Conservation (phyloP, 2,329 filamentous ascomycete species). For the Claviceps purpurea region DNA sequence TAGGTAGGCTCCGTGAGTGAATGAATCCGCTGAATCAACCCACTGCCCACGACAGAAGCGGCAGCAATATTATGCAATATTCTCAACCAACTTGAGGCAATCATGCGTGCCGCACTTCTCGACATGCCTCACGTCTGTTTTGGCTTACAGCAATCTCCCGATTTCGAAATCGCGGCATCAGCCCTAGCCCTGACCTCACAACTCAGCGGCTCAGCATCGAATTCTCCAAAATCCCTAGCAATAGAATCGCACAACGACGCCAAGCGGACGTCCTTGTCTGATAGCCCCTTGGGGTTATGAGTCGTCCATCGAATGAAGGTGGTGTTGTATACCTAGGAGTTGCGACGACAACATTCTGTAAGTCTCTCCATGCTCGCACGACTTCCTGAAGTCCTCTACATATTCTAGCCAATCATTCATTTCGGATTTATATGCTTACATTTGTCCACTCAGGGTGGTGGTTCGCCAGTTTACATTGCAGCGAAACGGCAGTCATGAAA, state of each 20-base stretch:
- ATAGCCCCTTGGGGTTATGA: constrained; percentile 53
- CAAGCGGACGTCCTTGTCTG: constrained; percentile 47
- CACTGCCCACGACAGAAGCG: neutral
- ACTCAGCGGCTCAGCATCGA: constrained; percentile 20
- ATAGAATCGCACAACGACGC: constrained; percentile 49
- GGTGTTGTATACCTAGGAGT: constrained; percentile 50
- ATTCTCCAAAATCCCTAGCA: constrained; percentile 43
- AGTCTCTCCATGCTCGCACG: neutral
- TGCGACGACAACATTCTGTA: neutral
- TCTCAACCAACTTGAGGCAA: neutral
- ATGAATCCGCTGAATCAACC: no score
- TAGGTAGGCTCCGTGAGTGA: no score
- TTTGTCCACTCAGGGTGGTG: constrained; percentile 72
- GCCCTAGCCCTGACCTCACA: constrained; percentile 30
- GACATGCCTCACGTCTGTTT: constrained; percentile 17
- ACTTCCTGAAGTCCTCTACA: no score
- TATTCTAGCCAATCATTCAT: no score
- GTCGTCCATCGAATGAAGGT: constrained; percentile 63
- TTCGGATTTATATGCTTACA: constrained; percentile 24
- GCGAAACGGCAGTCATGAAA: constrained; percentile 61
- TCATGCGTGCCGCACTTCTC: neutral
- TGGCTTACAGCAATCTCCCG: constrained; percentile 41
- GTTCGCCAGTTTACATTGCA: constrained; percentile 52
- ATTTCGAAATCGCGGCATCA: constrained; percentile 29
- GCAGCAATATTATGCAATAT: neutral